These are phyloP conservation scores for Hypoxylon trugodes DNA, from an alignment of 495 filamentous ascomycete genomes.

Conservation along the genomic window DNA sequence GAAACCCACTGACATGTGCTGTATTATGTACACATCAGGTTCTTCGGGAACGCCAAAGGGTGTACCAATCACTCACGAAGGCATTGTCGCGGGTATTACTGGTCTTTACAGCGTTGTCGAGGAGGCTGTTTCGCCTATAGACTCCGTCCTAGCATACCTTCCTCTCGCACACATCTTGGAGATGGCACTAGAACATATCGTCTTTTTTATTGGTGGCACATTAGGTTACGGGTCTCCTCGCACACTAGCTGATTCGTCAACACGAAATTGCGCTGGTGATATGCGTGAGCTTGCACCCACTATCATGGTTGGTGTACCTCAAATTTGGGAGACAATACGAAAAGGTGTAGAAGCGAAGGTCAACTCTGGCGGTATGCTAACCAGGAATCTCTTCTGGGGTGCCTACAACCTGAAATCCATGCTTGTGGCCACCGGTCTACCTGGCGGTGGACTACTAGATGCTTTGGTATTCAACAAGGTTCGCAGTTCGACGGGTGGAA, in stretches of 20 bases:
- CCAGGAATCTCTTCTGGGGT: slow-evolving; percentile 52
- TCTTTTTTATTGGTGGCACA: slow-evolving; percentile 74
- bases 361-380: slow-evolving; percentile 49
- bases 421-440: slow-evolving; percentile 70
- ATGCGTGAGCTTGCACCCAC: slow-evolving; percentile 83
- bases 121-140: slow-evolving; percentile 60
- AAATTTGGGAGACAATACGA: slow-evolving; percentile 78
- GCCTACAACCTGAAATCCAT: slow-evolving; percentile 59
- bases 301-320: slow-evolving; percentile 84
- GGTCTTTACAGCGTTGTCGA: slow-evolving; percentile 53
- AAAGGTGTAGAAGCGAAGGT: slow-evolving; percentile 78
- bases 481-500: slow-evolving; percentile 74
- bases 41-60: slow-evolving; percentile 92
- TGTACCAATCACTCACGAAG: slow-evolving; percentile 79
- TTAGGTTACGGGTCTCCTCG: slow-evolving; percentile 88
- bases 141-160: slow-evolving; percentile 80
- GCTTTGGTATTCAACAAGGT: slow-evolving; percentile 82
- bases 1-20: slow-evolving; percentile 73
- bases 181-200: slow-evolving; percentile 78
- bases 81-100: slow-evolving; percentile 71
- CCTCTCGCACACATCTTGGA: slow-evolving; percentile 92
- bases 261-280: slow-evolving; percentile 64
- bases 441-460: slow-evolving; percentile 77
- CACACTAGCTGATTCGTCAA: slow-evolving; percentile 74
- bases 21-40: slow-evolving; percentile 96